phyloP scores from a whole-genome alignment of 2,329 filamentous ascomycete species.

The Fusarium kyushuense region DNA sequence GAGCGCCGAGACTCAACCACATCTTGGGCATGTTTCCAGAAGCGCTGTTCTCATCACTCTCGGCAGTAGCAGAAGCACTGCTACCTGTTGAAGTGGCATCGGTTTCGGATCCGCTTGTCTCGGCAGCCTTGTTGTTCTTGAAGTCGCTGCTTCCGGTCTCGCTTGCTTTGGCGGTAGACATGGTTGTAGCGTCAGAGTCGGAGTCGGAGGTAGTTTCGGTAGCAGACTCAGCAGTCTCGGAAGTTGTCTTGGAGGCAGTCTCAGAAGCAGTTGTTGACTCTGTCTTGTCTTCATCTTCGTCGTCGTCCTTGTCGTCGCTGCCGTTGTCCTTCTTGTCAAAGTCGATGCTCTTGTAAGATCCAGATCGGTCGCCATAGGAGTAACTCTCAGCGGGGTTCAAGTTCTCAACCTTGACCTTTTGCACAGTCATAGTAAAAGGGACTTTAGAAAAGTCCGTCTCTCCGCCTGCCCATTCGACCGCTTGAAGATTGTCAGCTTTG shows the following conservation, averaged over 20 bases:
- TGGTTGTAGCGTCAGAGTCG: conserved; percentile 13
- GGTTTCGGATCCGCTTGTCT: not conserved
- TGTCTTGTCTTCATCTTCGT: not conserved
- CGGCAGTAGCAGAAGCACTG: conserved; percentile 15
- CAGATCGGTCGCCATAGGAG: conserved; percentile 44
- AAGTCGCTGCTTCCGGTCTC: conserved; percentile 13
- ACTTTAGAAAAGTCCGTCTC: conserved; percentile 9
- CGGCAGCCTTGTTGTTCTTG: conserved; percentile 25
- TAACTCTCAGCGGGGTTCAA: conserved; percentile 52
- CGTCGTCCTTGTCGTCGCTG: not conserved
- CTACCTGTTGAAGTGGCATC: not conserved
- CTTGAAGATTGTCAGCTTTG: not conserved
- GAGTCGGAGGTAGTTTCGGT: conserved; percentile 1
- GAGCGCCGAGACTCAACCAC: conserved; percentile 15
- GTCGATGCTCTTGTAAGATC: conserved; percentile 45
- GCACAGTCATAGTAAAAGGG: conserved; percentile 71
- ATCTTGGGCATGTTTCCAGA: conserved; percentile 16
- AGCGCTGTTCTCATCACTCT: not conserved
- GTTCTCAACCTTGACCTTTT: conserved; percentile 59
- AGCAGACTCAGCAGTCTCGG: not conserved
- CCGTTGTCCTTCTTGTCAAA: conserved; percentile 29
- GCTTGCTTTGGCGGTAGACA: conserved; percentile 1
- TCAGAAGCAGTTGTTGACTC: conserved; percentile 4
- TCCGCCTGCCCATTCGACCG: conserved; percentile 74
- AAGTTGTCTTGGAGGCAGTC: not conserved